These are phyloP conservation scores for Boletus subparvulus DNA, from an alignment of 768 basidiomycete species.

Conservation along the genomic window DNA sequence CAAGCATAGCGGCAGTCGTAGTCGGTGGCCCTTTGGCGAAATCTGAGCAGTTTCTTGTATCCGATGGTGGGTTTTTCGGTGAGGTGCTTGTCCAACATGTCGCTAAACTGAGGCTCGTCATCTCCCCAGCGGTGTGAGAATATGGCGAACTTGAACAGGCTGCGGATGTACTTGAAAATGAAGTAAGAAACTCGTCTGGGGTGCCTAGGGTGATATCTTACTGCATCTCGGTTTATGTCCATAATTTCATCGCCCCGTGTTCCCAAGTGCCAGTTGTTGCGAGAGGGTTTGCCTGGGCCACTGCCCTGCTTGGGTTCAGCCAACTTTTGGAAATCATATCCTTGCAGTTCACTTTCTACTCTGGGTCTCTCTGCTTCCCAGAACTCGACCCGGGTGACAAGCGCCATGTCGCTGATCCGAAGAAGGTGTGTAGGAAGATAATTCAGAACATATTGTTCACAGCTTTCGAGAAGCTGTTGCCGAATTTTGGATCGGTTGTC, in stretches of 20 bases:
- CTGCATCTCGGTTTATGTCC: background rate
- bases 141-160: slow-evolving; percentile 17
- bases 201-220: background rate
- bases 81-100: background rate
- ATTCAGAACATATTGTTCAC: slow-evolving; percentile 20
- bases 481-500: background rate
- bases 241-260: background rate
- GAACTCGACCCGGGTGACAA: slow-evolving; percentile 10
- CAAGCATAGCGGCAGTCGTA: slow-evolving; percentile 21
- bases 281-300: background rate
- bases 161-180: slow-evolving; percentile 5
- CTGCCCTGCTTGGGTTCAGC: background rate
- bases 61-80: slow-evolving; percentile 7
- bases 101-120: slow-evolving; percentile 15
- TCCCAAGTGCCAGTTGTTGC: background rate
- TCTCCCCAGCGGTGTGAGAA: slow-evolving; percentile 25
- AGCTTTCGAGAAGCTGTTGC: slow-evolving; percentile 8
- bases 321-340: background rate
- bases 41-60: slow-evolving; percentile 11
- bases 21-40: slow-evolving; percentile 20
- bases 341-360: background rate
- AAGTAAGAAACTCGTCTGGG: background rate
- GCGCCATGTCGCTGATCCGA: slow-evolving; percentile 15
- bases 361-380: slow-evolving; percentile 12
- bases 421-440: slow-evolving; percentile 19